A percentile compares a stretch with the other conserved stretches of the same genome.
These are phyloP conservation scores for Ceratocystis diversiconidia DNA, from an alignment of 2,329 filamentous ascomycete species.

Conservation along the genomic window DNA sequence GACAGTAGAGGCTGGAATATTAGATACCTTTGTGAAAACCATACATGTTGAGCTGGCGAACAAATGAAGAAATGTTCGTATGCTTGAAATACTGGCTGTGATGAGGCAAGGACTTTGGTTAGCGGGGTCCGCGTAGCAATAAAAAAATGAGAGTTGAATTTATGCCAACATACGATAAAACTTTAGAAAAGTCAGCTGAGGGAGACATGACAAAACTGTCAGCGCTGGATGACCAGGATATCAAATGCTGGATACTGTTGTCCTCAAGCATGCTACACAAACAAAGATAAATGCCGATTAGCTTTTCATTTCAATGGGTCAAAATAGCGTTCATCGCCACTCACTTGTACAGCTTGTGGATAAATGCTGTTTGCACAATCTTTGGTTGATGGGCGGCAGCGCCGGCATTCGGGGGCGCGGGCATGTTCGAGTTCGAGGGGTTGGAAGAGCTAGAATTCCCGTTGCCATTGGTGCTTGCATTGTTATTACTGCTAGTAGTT, in stretches of 20 bases:
- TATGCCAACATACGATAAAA: constrained; percentile 62
- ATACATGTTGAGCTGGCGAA: constrained; percentile 97
- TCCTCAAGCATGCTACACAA: constrained; percentile 82
- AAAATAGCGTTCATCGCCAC: neutral
- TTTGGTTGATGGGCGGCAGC: constrained; percentile 83
- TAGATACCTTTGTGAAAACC: constrained; percentile 88
- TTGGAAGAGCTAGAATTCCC: constrained; percentile 18
- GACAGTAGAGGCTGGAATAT: neutral
- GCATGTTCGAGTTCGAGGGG: constrained; percentile 30
- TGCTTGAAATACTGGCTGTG: constrained; percentile 95
- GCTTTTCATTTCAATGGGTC: neutral
- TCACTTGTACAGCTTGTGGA: constrained; percentile 96
- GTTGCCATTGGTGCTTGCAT: constrained; percentile 26
- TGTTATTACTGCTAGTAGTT: constrained; percentile 20
- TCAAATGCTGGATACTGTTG: constrained; percentile 79
- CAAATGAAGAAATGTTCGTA: constrained; percentile 97
- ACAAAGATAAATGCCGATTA: constrained; percentile 21
- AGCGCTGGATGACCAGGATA: constrained; percentile 85
- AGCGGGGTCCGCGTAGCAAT: neutral
- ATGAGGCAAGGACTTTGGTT: neutral
- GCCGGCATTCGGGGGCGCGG: constrained; percentile 44
- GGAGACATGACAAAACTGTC: constrained; percentile 99
- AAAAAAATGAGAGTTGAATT: too few species aligned
- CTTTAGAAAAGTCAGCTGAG: constrained; percentile 93
- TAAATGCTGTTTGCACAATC: constrained; percentile 95